Evolutionary conservation across 257 asterid genomes (phyloP).

Genomic region (Eucommia ulmoides): DNA sequence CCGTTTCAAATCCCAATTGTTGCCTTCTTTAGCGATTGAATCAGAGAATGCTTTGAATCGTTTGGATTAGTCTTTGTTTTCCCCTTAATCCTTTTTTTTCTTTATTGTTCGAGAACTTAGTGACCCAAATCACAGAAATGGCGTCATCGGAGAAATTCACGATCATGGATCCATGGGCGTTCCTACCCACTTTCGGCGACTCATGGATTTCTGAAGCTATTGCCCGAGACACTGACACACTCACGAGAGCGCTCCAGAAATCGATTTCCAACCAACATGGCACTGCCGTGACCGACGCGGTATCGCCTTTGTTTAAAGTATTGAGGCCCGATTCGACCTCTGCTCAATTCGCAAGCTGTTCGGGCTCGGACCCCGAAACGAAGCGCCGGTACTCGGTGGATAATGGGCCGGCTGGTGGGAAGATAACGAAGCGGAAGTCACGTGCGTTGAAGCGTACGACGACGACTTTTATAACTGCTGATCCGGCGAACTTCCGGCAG

Average conservation of each 20-base stretch:
- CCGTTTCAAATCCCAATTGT: background rate
- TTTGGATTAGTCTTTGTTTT: no score
- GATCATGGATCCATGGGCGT: slow-evolving; percentile 48
- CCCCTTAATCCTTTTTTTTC: background rate
- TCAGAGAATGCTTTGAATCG: background rate
- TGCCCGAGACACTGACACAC: slow-evolving; percentile 44
- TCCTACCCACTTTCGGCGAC: slow-evolving; percentile 43
- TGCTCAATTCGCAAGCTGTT: slow-evolving; percentile 29
- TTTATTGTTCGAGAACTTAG: background rate
- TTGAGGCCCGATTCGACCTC: slow-evolving; percentile 21
- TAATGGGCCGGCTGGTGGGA: slow-evolving; percentile 33
- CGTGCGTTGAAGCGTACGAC: slow-evolving; percentile 62
- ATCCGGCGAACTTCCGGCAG: slow-evolving; percentile 76
- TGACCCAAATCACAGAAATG: slow-evolving; percentile 16
- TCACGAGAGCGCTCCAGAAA: slow-evolving; percentile 46
- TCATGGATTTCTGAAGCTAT: slow-evolving; percentile 44
- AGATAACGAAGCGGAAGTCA: slow-evolving; percentile 53
- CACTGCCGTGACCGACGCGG: slow-evolving; percentile 29
- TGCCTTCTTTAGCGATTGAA: background rate
- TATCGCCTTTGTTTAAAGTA: slow-evolving; percentile 13
- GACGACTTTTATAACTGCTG: slow-evolving; percentile 78
- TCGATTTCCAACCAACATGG: slow-evolving; percentile 22
- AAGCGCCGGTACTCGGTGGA: slow-evolving; percentile 11
- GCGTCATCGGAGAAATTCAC: slow-evolving; percentile 47
- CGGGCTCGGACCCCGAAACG: slow-evolving; percentile 60